phyloP scores from a whole-genome alignment of 345 rosid species.

The Eucalyptus virginea region DNA sequence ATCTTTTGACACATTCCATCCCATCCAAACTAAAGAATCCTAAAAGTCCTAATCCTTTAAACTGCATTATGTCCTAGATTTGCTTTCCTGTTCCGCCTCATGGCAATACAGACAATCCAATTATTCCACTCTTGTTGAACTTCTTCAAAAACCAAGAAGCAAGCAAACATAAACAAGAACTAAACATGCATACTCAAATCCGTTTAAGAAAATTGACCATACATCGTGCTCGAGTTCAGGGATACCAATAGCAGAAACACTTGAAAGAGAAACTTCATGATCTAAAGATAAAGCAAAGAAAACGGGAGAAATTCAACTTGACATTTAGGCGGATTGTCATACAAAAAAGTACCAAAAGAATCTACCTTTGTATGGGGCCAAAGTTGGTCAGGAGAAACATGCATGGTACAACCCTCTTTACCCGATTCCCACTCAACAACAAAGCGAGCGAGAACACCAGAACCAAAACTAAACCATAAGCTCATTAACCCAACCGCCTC shows the following conservation, averaged over 20 bases:
- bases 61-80: not conserved
- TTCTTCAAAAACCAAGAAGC: not conserved
- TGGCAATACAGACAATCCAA: not conserved
- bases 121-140: not conserved
- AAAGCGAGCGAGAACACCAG: conserved; percentile 84
- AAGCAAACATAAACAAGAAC: not conserved
- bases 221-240: not conserved
- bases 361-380: conserved; percentile 98
- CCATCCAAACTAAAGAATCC: not conserved
- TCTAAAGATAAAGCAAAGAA: not conserved
- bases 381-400: conserved; percentile 96
- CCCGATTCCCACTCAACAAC: conserved; percentile 99
- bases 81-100: not conserved
- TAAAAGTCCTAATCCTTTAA: not conserved
- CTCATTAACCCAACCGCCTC: conserved; percentile 96
- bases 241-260: not conserved
- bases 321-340: not conserved
- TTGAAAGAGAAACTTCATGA: not conserved
- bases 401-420: conserved; percentile 99
- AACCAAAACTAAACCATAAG: conserved; percentile 95
- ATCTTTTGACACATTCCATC: not conserved
- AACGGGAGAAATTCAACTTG: not conserved
- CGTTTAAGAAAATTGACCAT: not conserved
- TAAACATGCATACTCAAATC: not conserved
- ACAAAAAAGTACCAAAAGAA: not conserved